Percentiles rank a stretch among this genome's conserved stretches.
These are phyloP conservation scores for Daucus carota DNA, from an alignment of 129 eudicot species.

Conservation along the genomic window DH1_v3.0 NC_030382.2:46432501-46433000, in stretches of 20 bases:
- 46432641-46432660: neutral
- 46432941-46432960: too few relatives aligned
- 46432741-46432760: slow-evolving; percentile 80
- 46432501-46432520: slow-evolving; percentile 71
- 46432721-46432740: slow-evolving; percentile 50
- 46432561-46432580: slow-evolving; percentile 90
- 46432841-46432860: neutral
- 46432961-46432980: too few relatives aligned
- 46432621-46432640: neutral
- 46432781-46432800: slow-evolving; percentile 45
- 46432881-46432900: too few relatives aligned
- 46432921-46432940: too few relatives aligned
- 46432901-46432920: too few relatives aligned
- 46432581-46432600: slow-evolving; percentile 17
- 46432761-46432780: slow-evolving; percentile 75
- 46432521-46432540: slow-evolving; percentile 94
- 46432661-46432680: neutral
- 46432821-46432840: neutral
- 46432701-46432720: slow-evolving; percentile 88
- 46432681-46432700: slow-evolving; percentile 80
- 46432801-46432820: slow-evolving; percentile 32
- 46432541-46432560: slow-evolving; percentile 83
- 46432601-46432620: neutral
- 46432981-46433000: too few relatives aligned
- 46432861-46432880: too few relatives aligned